phyloP scores from a whole-genome alignment of 176 grass and related monocot species.

The Carex parvula region DNA sequence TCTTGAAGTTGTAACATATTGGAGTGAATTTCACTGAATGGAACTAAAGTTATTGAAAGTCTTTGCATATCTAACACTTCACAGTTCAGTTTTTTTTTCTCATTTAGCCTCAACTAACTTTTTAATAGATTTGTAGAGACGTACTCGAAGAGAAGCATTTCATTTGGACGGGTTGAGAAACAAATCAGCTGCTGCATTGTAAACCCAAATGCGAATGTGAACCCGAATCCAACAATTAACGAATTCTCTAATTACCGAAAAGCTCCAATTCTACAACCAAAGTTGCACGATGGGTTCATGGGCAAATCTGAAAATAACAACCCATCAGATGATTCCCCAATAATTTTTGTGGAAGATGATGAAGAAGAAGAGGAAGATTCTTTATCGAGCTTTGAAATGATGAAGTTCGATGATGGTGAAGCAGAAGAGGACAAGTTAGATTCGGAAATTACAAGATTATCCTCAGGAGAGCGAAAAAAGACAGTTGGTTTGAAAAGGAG shows the following conservation, averaged over 20 bases:
- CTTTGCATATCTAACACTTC: neutral
- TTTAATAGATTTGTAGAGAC: constrained; percentile 38
- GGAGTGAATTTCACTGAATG: neutral
- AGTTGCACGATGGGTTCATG: constrained; percentile 23
- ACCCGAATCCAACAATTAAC: neutral
- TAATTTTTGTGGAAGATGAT: constrained; percentile 24
- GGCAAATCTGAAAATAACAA: constrained; percentile 21
- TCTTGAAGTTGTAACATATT: neutral
- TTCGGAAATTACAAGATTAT: constrained; percentile 12
- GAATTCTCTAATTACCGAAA: neutral
- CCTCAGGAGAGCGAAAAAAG: constrained; percentile 8
- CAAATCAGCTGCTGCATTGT: constrained; percentile 35
- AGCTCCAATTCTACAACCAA: neutral
- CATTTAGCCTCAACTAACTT: constrained; percentile 2
- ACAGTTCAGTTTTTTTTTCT: neutral
- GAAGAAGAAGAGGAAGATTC: constrained; percentile 11
- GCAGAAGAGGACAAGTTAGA: neutral
- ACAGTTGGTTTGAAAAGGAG: constrained; percentile 26
- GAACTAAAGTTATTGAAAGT: neutral
- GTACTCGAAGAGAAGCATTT: constrained; percentile 28
- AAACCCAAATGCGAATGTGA: constrained; percentile 6
- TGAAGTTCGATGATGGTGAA: constrained; percentile 9
- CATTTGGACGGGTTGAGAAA: constrained; percentile 41
- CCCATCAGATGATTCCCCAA: constrained; percentile 8
- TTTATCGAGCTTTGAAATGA: constrained; percentile 10